These are phyloP conservation scores for Pythium sukuiense DNA, from an alignment of 352 stramenopile species.

Conservation along the genomic window DNA sequence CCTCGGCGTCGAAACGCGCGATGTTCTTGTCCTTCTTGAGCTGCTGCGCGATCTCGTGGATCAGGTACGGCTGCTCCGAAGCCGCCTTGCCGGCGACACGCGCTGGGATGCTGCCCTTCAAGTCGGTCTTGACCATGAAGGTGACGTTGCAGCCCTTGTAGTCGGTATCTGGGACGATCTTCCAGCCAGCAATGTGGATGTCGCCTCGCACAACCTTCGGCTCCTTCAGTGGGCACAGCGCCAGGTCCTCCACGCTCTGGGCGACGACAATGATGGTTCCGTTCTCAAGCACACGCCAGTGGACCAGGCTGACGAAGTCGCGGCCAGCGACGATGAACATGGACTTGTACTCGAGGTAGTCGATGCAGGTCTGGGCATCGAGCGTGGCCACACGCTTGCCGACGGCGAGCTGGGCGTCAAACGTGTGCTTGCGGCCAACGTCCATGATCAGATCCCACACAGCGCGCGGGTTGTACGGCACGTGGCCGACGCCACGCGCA, in stretches of 20 bases:
- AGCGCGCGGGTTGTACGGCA: slow-evolving; percentile 53
- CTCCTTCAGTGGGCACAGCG: slow-evolving; percentile 60
- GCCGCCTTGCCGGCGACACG: slow-evolving; percentile 58
- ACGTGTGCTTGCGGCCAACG: slow-evolving; percentile 40
- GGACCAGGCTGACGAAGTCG: slow-evolving; percentile 68
- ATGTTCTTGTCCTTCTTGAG: slow-evolving; percentile 57
- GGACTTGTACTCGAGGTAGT: slow-evolving; percentile 74
- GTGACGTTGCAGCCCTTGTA: slow-evolving; percentile 59
- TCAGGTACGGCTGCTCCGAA: slow-evolving; percentile 64
- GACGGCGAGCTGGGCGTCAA: slow-evolving; percentile 54
- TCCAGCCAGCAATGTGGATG: slow-evolving; percentile 62
- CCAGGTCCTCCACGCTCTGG: slow-evolving; percentile 53
- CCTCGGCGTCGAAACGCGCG: slow-evolving; percentile 29
- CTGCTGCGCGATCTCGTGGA: slow-evolving; percentile 49
- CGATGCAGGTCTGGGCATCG: slow-evolving; percentile 65
- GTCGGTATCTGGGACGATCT: slow-evolving; percentile 56
- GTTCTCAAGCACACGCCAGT: slow-evolving; percentile 63
- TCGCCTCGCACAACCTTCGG: slow-evolving; percentile 68
- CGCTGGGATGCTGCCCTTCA: slow-evolving; percentile 71
- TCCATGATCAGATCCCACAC: slow-evolving; percentile 59
- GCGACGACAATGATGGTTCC: slow-evolving; percentile 65
- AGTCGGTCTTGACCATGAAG: slow-evolving; percentile 70
- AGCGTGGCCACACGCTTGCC: slow-evolving; percentile 43
- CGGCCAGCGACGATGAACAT: slow-evolving; percentile 69
- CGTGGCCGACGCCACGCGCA: slow-evolving; percentile 47